A percentile compares a stretch with the other conserved stretches of the same genome.
Evolutionary conservation across 441 rosid species (phyloP).

Genomic region (Breynia disticha): DNA sequence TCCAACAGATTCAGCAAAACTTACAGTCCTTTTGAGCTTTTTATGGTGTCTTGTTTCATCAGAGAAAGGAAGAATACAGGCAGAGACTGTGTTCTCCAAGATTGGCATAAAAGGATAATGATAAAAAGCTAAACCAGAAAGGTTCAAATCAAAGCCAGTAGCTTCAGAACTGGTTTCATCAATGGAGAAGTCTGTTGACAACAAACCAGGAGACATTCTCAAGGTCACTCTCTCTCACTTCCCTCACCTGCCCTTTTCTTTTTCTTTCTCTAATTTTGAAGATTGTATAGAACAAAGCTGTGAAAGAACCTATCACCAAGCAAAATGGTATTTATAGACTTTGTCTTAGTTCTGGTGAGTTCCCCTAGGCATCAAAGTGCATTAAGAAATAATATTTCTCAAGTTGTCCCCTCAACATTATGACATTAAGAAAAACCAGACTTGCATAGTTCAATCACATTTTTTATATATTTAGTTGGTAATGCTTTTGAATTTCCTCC

Average conservation of each 20-base stretch:
- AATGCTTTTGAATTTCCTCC: background rate
- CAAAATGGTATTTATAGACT: conserved; percentile 7
- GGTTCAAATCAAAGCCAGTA: conserved; percentile 25
- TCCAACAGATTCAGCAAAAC: conserved; percentile 23
- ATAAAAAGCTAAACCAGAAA: conserved; percentile 21
- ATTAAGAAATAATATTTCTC: too few species aligned
- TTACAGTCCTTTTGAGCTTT: conserved; percentile 23
- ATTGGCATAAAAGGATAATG: conserved; percentile 18
- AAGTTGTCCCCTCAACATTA: background rate
- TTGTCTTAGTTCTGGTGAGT: too few species aligned
- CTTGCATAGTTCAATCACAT: background rate
- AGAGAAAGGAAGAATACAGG: conserved; percentile 1
- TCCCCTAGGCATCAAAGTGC: too few species aligned
- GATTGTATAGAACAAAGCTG: conserved; percentile 22
- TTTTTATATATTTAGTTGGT: background rate
- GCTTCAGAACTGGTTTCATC: conserved; percentile 9
- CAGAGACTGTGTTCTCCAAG: conserved; percentile 6
- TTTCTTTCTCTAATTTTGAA: background rate
- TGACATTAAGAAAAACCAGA: background rate
- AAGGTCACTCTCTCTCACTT: conserved; percentile 1
- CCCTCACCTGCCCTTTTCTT: background rate
- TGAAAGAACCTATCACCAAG: conserved; percentile 26
- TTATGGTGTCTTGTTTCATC: conserved; percentile 26
- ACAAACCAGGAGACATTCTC: conserved; percentile 20
- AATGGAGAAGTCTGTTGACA: conserved; percentile 14